Evolutionary conservation across 2,329 filamentous ascomycete genomes (phyloP).

Genomic region (Penicillium sp.): DNA sequence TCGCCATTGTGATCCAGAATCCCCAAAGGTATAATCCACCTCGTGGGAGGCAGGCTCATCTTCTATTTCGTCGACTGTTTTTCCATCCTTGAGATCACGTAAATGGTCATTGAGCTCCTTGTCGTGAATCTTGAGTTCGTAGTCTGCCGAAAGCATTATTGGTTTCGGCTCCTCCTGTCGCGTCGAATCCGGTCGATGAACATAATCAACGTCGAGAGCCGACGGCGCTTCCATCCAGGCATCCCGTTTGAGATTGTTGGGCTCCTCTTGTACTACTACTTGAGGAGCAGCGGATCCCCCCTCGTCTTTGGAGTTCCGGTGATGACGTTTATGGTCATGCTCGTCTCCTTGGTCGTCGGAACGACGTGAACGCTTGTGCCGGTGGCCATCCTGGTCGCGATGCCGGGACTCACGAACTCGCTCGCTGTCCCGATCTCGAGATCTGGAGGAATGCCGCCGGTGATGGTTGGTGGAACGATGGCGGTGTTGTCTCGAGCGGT

Average conservation of each 20-base stretch:
- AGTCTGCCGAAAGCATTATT: constrained; percentile 54
- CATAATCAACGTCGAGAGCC: constrained; percentile 77
- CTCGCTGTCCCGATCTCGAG: constrained; percentile 35
- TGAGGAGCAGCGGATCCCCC: constrained; percentile 33
- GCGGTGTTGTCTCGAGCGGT: constrained; percentile 39
- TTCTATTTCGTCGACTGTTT: constrained; percentile 53
- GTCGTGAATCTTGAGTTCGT: constrained; percentile 70
- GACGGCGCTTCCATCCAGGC: constrained; percentile 94
- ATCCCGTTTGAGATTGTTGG: constrained; percentile 63
- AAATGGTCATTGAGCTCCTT: constrained; percentile 78
- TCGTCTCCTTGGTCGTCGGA: constrained; percentile 54
- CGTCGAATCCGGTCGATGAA: constrained; percentile 61
- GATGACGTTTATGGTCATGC: constrained; percentile 50
- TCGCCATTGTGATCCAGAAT: constrained; percentile 86
- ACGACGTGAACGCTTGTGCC: constrained; percentile 65
- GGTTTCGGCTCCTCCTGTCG: constrained; percentile 44
- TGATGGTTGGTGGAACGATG: constrained; percentile 42
- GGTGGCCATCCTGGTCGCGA: constrained; percentile 56
- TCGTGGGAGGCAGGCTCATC: constrained; percentile 59
- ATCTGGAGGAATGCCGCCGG: constrained; percentile 41
- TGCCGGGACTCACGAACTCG: constrained; percentile 44
- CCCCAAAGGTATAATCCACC: constrained; percentile 82
- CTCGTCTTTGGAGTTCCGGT: constrained; percentile 45
- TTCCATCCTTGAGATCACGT: constrained; percentile 60
- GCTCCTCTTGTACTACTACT: constrained; percentile 43